These are phyloP conservation scores for Cucurbitaria berberidis DNA, from an alignment of 2,329 filamentous ascomycete genomes.

Conservation along the genomic window DNA sequence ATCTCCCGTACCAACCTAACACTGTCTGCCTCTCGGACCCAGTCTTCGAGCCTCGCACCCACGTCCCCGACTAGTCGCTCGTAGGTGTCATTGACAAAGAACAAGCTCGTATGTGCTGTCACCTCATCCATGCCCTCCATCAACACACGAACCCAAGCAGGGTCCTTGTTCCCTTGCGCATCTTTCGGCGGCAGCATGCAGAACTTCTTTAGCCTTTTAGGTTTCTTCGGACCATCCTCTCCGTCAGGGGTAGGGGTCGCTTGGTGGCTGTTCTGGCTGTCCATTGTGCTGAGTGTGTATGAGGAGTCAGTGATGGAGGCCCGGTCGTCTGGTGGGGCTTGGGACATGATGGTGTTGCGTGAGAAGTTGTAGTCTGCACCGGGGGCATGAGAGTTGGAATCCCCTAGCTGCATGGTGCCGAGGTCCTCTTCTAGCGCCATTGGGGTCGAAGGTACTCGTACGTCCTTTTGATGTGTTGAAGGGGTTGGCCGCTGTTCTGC, in stretches of 20 bases:
- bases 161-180: conserved; percentile 65
- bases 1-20: conserved; percentile 36
- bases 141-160: conserved; percentile 77
- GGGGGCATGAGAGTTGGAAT: conserved; percentile 11
- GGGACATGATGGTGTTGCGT: conserved; percentile 36
- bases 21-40: conserved; percentile 68
- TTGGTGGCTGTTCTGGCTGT: conserved; percentile 15
- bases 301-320: conserved; percentile 26
- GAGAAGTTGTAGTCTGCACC: conserved; percentile 42
- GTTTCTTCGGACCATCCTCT: conserved; percentile 36
- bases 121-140: conserved; percentile 88
- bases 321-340: conserved; percentile 32
- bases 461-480: conserved; percentile 8
- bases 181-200: conserved; percentile 72
- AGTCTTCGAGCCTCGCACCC: conserved; percentile 68
- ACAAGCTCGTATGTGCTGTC: conserved; percentile 81
- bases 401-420: conserved; percentile 27
- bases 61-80: conserved; percentile 79
- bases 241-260: not conserved
- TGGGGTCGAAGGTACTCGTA: conserved; percentile 2
- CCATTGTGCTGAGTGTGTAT: conserved; percentile 28
- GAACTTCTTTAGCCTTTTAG: conserved; percentile 72
- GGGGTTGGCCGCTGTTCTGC: conserved; percentile 18
- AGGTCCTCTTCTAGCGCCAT: conserved; percentile 27
- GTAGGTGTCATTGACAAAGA: conserved; percentile 75